Base-by-base conservation (phyloP, 2,329 filamentous ascomycete species). In the Didymella keratinophila region DNA sequence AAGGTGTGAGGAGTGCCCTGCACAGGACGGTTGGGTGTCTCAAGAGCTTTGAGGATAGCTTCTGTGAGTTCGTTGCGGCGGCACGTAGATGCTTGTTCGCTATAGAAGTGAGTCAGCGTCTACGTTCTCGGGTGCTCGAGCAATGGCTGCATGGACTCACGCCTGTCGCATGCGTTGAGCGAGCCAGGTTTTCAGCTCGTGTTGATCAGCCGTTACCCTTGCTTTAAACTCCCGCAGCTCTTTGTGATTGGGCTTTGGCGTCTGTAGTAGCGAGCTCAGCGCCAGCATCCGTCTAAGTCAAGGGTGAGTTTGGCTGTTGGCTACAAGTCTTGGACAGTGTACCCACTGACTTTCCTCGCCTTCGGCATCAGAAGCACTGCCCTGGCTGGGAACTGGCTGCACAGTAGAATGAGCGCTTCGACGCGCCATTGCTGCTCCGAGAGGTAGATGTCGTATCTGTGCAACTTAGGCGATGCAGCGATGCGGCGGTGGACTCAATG, bases 261-360 rank as follows among this genome's bases (percentile, higher is more conserved):
- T 67, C 49, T 66, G 64, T 23, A 73, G 50, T 4, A 69, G 51
- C 12, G 58, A 57, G 5, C 47, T 42, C 27, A 71, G 23, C 4
- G 62, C 64, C 8, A 67, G 52, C n/a, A 72, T 57, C 28, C 70
- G 61, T 50, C 72, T 73, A 21, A 8, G 2, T 3, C 21, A 5
- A 27, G 25, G 2, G 2, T 34, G 21, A 69, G 36, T 66, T 61
- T n/a, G 20, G 2, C 1, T 30, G 6, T 6, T 25, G 41, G 3
- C 44, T 18, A 14, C 14, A 25, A 14, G 12, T 14, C 5, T 30
- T 10, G 11, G 6, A 8, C 18, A 18, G 0, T 3, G 23, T 11
- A 59, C 70, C 42, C 50, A 74, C 71, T 72, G 72, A 61, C 65
- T 74, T 32, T 71, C 66, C 2, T 66, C 69, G 5, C 44, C 53